Base-by-base conservation (phyloP, 805 yeast genomes). In the Barnettozyma pratensis region DNA sequence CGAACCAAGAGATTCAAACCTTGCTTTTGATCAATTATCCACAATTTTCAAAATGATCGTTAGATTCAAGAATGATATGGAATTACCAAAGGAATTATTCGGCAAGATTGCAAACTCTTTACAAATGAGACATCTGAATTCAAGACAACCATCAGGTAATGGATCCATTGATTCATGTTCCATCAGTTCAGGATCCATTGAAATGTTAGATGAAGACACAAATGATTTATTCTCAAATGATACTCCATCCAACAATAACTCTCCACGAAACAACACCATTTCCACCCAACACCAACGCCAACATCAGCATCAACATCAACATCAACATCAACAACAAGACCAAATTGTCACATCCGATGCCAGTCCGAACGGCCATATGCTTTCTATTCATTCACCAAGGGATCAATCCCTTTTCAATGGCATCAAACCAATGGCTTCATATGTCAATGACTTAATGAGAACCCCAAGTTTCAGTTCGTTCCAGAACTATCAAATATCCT, bases 11-110 rank as follows among this genome's bases (percentile, higher is more conserved):
- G 58, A 57, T 11, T 35, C 52, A 1, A 30, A 44, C 5, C 26
- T 49, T 25, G 61, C 60, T 1, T 54, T 47, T 41, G 56, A 54
- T 37, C 57, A 54, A 41, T n/a, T 58, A 34, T 46, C 46, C 12
- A 41, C 53, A 3, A 42, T 58, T 10, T 57, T 52, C 35, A 43
- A 48, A 11, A 48, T 57, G 57, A 53, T 57, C 4, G 36, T 57
- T 29, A 50, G 53, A 36, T 52, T 55, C 48, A 54, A 54, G 47
- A 52, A 50, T 30, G 58, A 56, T 31, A 47, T 53, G 52, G 58
- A 54, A 37, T 35, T 58, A 9, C 57, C 61, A 30, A 45, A 50
- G 19, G 45, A 49, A 6, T 26, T 53, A 19, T 52, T 44, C 35
- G 14, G 42, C 38, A 58, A 56, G 46, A 54, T 58, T 35, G 43